Evolutionary conservation across 139 green algal genomes (phyloP).

Genomic region (Chlorella sp.): DNA sequence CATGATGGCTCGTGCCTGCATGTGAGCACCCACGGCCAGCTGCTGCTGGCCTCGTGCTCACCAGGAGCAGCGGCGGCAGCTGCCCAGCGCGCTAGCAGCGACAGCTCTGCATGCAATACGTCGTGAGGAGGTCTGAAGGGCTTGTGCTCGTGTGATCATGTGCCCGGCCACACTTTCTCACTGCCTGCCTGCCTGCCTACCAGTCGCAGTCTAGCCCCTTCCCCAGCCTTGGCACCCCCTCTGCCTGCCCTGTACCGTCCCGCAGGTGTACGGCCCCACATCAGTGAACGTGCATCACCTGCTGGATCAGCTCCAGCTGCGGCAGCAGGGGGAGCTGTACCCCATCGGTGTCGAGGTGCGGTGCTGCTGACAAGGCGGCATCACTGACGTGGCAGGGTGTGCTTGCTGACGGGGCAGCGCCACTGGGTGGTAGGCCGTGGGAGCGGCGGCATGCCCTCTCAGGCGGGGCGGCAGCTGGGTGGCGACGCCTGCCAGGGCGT

Average conservation of each 20-base stretch:
- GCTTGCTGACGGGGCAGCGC: background rate
- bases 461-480: no score
- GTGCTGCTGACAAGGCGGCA: background rate
- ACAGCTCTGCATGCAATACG: background rate
- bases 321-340: conserved; percentile 49
- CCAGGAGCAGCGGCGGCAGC: no score
- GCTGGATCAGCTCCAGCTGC: conserved; percentile 56
- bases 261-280: conserved; percentile 58
- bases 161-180: background rate
- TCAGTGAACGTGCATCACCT: conserved; percentile 58
- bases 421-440: no score
- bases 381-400: background rate
- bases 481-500: no score
- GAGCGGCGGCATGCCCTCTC: no score
- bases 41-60: no score
- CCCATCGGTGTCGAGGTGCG: conserved; percentile 54
- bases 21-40: background rate
- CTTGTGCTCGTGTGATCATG: background rate
- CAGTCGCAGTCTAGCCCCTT: background rate
- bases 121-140: background rate
- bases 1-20: background rate
- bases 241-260: background rate
- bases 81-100: background rate
- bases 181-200: background rate
- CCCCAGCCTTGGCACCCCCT: background rate